Evolutionary conservation across 257 asterid species (phyloP), one percentile per base, ranked within the genome.

Genomic region (Mitragyna speciosa): DNA sequence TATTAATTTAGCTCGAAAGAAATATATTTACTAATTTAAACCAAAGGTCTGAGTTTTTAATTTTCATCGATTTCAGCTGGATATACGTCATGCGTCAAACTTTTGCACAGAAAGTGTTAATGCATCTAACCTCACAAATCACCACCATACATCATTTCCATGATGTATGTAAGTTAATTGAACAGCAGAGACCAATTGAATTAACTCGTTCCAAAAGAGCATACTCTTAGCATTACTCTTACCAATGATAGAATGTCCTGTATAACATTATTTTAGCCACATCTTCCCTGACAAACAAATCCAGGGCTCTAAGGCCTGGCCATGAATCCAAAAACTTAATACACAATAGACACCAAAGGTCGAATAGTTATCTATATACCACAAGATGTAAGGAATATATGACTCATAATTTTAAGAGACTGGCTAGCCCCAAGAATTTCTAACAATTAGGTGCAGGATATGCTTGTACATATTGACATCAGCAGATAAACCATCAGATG

Each of bases 401-500:
- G 17, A 47, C 64, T 31, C 33, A 31, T 24, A 67, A 45, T 20
- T 39, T 64, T 11, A 47, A 74, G 28, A 52, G 20, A 56, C 49
- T 61, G 5, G 31, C 39, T 39, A n/a, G 71, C 33, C 41, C 43
- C 19, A 65, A 45, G 28, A 33, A 9, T 28, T 0, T 24, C 10
- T 17, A 39, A 68, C 10, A 36, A 39, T 65, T n/a, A n/a, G 41
- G 41, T 47, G 3, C 19, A 49, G 26, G 41, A 26, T 36, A 63
- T 5, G 15, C 68, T 63, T 2, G 7, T 63, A 63, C 39, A 17
- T 26, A 64, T 11, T 52, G 7, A 54, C 5, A 31, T 20, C 45
- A 52, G 22, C 67, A 30, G 48, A 73, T 31, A 73, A 61, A n/a
- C 79, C 41, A 20, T n/a, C 33, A 75, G 65, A 76, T 64, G 65